Percentiles rank a stretch among this genome's conserved stretches.
Evolutionary conservation across 305 asterid genomes (phyloP).

Genomic region (Rubia tinctorum): DNA sequence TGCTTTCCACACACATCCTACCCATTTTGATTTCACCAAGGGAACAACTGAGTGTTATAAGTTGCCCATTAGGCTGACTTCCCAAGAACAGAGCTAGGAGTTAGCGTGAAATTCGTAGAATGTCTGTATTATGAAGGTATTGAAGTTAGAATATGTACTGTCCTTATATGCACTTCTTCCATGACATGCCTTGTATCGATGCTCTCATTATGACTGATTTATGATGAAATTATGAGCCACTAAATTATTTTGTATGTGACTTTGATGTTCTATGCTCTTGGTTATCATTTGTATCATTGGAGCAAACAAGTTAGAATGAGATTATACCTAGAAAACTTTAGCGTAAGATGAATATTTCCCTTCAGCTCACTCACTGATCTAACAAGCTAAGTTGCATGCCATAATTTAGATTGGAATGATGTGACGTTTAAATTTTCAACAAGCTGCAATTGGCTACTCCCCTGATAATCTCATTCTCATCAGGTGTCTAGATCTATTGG

Average conservation of each 20-base stretch:
- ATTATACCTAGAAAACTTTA: background rate
- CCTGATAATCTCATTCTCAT: background rate
- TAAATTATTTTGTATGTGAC: background rate
- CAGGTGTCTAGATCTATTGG: constrained; percentile 48
- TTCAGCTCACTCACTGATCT: too few relatives aligned
- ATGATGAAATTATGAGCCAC: background rate
- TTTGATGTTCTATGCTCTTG: background rate
- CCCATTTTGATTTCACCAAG: background rate
- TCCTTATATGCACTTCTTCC: background rate
- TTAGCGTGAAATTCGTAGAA: background rate
- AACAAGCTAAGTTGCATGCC: too few relatives aligned
- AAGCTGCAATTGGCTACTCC: background rate
- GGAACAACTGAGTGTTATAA: background rate
- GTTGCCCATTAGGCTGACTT: background rate
- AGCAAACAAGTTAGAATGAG: constrained; percentile 4
- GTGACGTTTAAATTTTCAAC: background rate
- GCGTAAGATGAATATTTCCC: background rate
- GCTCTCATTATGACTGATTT: background rate
- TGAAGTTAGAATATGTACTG: background rate
- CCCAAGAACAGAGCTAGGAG: too few relatives aligned
- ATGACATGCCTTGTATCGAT: background rate
- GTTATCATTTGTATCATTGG: background rate
- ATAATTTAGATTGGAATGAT: background rate
- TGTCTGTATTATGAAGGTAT: background rate
- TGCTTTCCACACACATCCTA: background rate